Evolutionary conservation across 176 grass and related monocot genomes (phyloP), one percentile per base, ranked within the genome.

Genomic region (Eragrostis nindensis): DNA sequence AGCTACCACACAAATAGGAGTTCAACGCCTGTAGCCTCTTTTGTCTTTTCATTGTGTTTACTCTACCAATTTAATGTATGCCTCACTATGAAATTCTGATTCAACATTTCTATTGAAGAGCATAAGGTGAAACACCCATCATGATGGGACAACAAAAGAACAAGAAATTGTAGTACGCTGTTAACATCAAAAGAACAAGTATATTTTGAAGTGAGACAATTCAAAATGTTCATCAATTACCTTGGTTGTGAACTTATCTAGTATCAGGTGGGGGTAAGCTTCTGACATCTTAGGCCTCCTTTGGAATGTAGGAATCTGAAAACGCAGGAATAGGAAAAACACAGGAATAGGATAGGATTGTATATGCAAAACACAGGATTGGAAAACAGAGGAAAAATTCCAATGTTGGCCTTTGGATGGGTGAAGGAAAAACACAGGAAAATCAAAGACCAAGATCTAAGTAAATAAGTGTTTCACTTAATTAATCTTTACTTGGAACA

Each of bases 221-320:
- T 56, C 24, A 55, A 69, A 73, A 78, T 67, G 62, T 78, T 36
- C 74, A 32, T 56, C 2, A 39, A 68, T 14, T 76, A 99, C 96
- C 87, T 95, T 27, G 57, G 57, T 61, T 14, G 57, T 61, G 24
- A 61, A 61, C 22, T 26, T 61, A 10, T 61, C 57, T 6, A 61
- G 57, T 81, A 95, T 86, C 67, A 95, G 68, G 82, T 99, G 92
- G 6, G 96, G 96, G 80, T 99, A 95, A 81, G 96, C 96, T 86
- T 93, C 82, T 62, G 90, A 99, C 92, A 95, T 99, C 76, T 91
- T 36, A 36, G 32, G 32, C 32, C 32, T 36, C 32, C 32, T 36
- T 36, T 36, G 32, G 32, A 36, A 36, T 36, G 32, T 36, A 36
- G 32, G 32, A 36, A 36, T 36, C 1, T 36, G 32, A 36, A 36